Conservation (phyloP, 2,329 filamentous ascomycete species). For the Xylariaceae sp. region DNA sequence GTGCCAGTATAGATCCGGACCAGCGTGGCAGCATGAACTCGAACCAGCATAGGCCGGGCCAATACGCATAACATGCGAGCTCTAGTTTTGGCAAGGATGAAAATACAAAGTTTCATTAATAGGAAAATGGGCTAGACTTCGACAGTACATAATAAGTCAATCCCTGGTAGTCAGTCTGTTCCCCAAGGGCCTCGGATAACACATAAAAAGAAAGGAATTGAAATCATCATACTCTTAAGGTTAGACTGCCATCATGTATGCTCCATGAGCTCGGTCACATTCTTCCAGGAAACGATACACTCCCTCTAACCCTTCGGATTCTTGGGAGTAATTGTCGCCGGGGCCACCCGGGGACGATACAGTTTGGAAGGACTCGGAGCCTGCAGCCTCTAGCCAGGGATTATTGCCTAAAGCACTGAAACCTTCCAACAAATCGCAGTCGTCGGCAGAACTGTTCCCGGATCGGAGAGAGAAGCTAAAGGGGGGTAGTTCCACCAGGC, state of each 20-base stretch:
- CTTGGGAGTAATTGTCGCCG: constrained; percentile 40
- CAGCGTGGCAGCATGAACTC: no score
- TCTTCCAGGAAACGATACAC: constrained; percentile 55
- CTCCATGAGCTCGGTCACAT: constrained; percentile 40
- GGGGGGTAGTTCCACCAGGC: constrained; percentile 34
- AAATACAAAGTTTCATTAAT: no score
- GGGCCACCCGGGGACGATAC: constrained; percentile 44
- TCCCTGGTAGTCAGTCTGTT: no score
- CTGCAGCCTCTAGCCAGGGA: constrained; percentile 44
- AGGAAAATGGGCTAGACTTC: no score
- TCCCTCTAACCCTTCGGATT: constrained; percentile 51
- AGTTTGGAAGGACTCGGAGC: constrained; percentile 43
- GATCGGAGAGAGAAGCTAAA: constrained; percentile 46
- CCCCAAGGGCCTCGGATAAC: not conserved
- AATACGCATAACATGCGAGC: no score
- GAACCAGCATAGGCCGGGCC: no score
- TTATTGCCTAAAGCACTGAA: constrained; percentile 39
- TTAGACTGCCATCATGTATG: constrained; percentile 4
- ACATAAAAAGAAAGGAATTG: not conserved
- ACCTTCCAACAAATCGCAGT: constrained; percentile 37
- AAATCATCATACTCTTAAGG: not conserved
- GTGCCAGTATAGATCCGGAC: no score
- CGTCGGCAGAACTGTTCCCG: constrained; percentile 26
- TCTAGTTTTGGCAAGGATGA: no score
- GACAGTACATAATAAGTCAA: no score